Evolutionary conservation across 2,329 filamentous ascomycete genomes (phyloP).

Genomic region (Xylaria sp.): DNA sequence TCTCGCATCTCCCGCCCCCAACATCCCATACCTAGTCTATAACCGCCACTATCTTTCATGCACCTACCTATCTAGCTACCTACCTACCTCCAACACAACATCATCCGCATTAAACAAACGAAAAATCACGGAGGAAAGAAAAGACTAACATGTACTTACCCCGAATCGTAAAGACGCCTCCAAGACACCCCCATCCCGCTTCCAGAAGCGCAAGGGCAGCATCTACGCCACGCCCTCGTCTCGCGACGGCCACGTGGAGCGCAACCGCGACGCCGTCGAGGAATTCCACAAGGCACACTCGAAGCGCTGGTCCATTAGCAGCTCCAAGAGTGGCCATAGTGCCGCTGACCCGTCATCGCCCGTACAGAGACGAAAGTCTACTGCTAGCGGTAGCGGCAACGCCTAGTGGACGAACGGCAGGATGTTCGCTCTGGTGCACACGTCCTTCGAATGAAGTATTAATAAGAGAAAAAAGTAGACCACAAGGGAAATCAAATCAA

Average conservation of each 20-base stretch:
- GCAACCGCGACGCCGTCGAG: conserved; percentile 63
- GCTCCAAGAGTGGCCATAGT: conserved; percentile 30
- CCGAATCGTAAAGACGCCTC: conserved; percentile 62
- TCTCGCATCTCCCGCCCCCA: background rate
- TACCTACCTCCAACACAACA: background rate
- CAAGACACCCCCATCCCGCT: conserved; percentile 74
- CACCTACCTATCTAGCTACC: conserved; percentile 3
- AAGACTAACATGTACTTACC: conserved; percentile 7
- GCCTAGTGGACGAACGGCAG: conserved; percentile 14
- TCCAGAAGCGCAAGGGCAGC: conserved; percentile 76
- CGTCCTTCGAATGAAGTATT: background rate
- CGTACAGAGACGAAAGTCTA: conserved; percentile 34
- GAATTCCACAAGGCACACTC: conserved; percentile 70
- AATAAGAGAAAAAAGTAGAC: background rate
- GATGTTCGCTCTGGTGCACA: background rate
- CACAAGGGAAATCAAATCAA: background rate
- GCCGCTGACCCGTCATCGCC: conserved; percentile 27
- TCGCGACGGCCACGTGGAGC: conserved; percentile 72
- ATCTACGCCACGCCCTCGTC: conserved; percentile 74
- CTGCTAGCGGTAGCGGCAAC: conserved; percentile 17
- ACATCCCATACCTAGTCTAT: background rate
- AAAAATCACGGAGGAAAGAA: conserved; percentile 5
- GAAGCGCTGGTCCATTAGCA: conserved; percentile 53
- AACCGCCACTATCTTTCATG: background rate
- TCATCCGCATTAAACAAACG: background rate